phyloP scores from a whole-genome alignment of 2,329 filamentous ascomycete genomes.

The Leptographium lundbergii region DNA sequence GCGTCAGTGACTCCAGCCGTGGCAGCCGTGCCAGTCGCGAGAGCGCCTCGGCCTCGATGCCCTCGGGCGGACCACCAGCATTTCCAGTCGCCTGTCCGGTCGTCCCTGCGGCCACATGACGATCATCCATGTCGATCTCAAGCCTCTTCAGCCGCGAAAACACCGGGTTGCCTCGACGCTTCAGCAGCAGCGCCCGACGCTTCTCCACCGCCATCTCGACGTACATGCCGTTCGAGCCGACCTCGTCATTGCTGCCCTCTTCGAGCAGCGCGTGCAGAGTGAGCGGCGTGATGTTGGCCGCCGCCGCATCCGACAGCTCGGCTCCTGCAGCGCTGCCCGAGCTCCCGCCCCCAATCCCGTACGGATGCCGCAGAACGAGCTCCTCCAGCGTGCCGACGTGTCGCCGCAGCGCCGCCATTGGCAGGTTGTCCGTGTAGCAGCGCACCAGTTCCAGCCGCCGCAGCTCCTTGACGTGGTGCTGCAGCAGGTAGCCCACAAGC shows the following conservation, averaged over 20 bases:
- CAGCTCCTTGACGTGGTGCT: conserved; percentile 23
- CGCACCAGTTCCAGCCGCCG: conserved; percentile 24
- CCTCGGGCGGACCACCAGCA: neutral
- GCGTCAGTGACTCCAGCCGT: conserved; percentile 24
- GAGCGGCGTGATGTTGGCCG: neutral
- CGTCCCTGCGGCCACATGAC: conserved; percentile 16
- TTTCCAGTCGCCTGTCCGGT: neutral
- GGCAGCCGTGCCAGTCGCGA: conserved; percentile 25
- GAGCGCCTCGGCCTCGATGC: conserved; percentile 22
- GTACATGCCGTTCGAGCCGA: neutral
- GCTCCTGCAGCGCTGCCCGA: neutral
- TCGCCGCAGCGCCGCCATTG: conserved; percentile 23
- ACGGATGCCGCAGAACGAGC: conserved; percentile 28
- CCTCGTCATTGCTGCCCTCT: neutral
- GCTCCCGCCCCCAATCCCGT: neutral
- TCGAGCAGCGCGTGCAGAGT: neutral
- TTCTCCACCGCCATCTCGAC: neutral
- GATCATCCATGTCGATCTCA: conserved; percentile 33
- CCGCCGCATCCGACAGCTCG: neutral
- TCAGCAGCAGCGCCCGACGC: neutral
- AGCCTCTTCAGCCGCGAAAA: conserved; percentile 28
- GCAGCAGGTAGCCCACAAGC: conserved; percentile 25
- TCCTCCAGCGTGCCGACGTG: conserved; percentile 25
- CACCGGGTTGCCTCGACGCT: conserved; percentile 6
- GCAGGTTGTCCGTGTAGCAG: conserved; percentile 28